phyloP scores from a whole-genome alignment of 1,139 yeast genomes.

The Lodderomyces theae region DNA sequence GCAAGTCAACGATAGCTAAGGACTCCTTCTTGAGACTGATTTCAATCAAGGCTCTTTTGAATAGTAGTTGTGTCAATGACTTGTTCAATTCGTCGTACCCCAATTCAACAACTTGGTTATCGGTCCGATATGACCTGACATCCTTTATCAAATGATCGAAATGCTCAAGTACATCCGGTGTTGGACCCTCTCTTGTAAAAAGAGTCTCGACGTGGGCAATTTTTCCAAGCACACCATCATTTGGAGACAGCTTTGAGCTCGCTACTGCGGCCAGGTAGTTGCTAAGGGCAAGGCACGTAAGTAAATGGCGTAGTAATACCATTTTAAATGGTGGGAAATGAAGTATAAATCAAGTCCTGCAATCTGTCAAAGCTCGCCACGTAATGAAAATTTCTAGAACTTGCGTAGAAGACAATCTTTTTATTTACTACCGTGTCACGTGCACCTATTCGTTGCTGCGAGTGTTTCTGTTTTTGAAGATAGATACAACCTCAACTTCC shows the following conservation, averaged over 20 bases:
- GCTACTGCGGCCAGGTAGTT: constrained; percentile 4
- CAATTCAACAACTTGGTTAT: neutral
- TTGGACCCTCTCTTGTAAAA: constrained; percentile 27
- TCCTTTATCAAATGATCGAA: constrained; percentile 23
- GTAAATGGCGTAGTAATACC: constrained; percentile 6
- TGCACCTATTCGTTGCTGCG: too few species aligned
- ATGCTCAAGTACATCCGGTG: constrained; percentile 22
- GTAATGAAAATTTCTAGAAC: too few species aligned
- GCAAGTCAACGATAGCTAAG: constrained; percentile 48
- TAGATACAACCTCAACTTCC: too few species aligned
- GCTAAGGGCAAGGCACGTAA: constrained; percentile 2
- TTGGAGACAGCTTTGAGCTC: neutral
- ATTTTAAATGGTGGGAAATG: too few species aligned
- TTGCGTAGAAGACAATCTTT: too few species aligned
- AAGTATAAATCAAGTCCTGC: too few species aligned
- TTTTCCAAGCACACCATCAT: constrained; percentile 7
- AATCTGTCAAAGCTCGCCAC: too few species aligned
- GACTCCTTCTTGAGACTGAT: constrained; percentile 46
- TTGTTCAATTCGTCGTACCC: constrained; percentile 6
- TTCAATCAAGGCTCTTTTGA: constrained; percentile 55
- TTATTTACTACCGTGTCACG: too few species aligned
- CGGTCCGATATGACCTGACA: constrained; percentile 5
- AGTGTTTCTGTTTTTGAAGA: too few species aligned
- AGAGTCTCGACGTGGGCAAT: constrained; percentile 13
- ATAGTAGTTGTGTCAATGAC: constrained; percentile 38